phyloP scores from a whole-genome alignment of 768 basidiomycete genomes.

The Crucibulum laeve region DNA sequence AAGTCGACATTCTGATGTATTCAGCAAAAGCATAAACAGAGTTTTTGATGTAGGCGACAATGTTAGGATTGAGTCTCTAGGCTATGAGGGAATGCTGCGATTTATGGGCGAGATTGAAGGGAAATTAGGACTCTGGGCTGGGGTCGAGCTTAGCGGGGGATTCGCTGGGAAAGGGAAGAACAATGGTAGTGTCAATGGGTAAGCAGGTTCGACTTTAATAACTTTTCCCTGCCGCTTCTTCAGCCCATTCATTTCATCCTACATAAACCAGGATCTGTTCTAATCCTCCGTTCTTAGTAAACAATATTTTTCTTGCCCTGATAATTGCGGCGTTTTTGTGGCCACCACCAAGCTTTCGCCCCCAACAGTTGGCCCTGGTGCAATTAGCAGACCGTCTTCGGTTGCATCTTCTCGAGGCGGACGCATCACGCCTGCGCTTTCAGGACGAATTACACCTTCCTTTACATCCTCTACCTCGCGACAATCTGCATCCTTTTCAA shows the following conservation, averaged over 20 bases:
- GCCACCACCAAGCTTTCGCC: conserved; percentile 75
- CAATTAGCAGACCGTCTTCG: conserved; percentile 62
- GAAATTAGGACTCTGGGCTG: conserved; percentile 89
- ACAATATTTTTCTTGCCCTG: conserved; percentile 82
- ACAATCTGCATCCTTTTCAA: conserved; percentile 31
- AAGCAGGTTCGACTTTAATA: conserved; percentile 27
- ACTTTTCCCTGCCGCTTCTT: conserved; percentile 2
- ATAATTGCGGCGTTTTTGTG: conserved; percentile 89
- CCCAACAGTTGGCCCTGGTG: conserved; percentile 59
- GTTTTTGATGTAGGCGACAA: conserved; percentile 71
- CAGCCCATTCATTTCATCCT: too few relatives aligned
- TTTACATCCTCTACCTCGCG: conserved; percentile 22
- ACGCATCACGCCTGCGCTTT: conserved; percentile 54
- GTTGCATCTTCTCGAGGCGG: conserved; percentile 71
- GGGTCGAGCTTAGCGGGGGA: conserved; percentile 83
- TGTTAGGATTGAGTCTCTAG: conserved; percentile 84
- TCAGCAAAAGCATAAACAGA: conserved; percentile 36
- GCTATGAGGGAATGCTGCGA: conserved; percentile 78
- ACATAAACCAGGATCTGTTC: conserved; percentile 2
- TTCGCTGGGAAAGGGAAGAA: conserved; percentile 95
- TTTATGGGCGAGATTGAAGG: conserved; percentile 86
- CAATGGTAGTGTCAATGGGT: conserved; percentile 87
- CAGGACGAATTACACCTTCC: conserved; percentile 50
- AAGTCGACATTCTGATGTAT: conserved; percentile 65
- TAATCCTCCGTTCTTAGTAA: conserved; percentile 38